Percentiles rank a stretch among this genome's conserved stretches.
Conservation (phyloP, 495 filamentous ascomycete species). For the Xylaria flabelliformis region DNA sequence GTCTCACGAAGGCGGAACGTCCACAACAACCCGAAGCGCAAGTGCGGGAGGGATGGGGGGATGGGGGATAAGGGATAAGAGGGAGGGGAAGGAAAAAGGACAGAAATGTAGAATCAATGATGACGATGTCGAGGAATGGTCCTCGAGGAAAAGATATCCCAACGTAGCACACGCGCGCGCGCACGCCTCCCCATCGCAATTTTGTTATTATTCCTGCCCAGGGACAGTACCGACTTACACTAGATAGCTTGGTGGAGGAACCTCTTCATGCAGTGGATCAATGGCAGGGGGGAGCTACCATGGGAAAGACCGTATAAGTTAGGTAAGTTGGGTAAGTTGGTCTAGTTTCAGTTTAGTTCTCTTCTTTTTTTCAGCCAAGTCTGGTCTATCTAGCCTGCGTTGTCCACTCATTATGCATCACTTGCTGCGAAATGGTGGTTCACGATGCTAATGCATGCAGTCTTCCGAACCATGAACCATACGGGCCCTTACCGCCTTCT, state of each 20-base stretch:
- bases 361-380: background rate
- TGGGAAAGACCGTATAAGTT: conserved; percentile 1
- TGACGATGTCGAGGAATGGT: conserved; percentile 35
- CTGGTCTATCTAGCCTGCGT: background rate
- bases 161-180: background rate
- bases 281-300: conserved; percentile 3
- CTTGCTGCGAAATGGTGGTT: conserved; percentile 4
- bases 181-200: conserved; percentile 18
- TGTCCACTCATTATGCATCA: background rate
- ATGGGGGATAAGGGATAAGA: conserved; percentile 17
- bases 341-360: conserved; percentile 10
- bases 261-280: conserved; percentile 19
- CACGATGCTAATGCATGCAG: conserved; percentile 22
- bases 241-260: background rate
- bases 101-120: conserved; percentile 30
- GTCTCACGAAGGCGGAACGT: conserved; percentile 21
- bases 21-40: conserved; percentile 7
- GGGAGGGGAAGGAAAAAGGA: conserved; percentile 26
- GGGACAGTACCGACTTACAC: background rate
- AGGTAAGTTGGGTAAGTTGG: background rate
- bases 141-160: conserved; percentile 5
- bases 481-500: conserved; percentile 19
- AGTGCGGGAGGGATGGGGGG: conserved; percentile 22
- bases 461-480: background rate
- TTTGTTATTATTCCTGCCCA: background rate